Evolutionary conservation across 2,329 filamentous ascomycete species (phyloP), one percentile per base, ranked within the genome.

Genomic region (Drechslerella stenobrocha): DNA sequence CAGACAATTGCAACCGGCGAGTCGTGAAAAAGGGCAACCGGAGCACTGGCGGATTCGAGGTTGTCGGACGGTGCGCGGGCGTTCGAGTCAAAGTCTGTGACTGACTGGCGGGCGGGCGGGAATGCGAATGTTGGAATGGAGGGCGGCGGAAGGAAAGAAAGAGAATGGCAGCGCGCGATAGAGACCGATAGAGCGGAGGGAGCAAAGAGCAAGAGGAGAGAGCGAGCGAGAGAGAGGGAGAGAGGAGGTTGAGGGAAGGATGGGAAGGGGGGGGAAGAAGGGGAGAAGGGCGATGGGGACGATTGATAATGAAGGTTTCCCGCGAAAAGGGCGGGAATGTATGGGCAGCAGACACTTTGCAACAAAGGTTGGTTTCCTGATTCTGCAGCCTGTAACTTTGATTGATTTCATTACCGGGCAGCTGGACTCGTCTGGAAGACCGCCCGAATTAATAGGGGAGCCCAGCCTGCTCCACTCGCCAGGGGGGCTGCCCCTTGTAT

Each of bases 231-330:
- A 47, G 23, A 4, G 28, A 26, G 22, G 4, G 15, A 18, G 44
- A 2, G 20, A 6, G 26, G 22, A 26, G 44, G 8, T 9, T 8
- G 45, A 44, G 18, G 40, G 48, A 11, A 35, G 20, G 32, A 45
- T 2, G 35, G 55, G 26, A 35, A 15, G 32, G 32, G 34, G 13
- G 22, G 30, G 58, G 15, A 35, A 35, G 55, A 51, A 46, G 35
- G 42, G 47, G 47, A 23, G 9, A 34, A 45, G 42, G 44, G 23
- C 45, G 32, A 34, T 32, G 42, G 23, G 60, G 52, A 52, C 52
- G 52, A 56, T 45, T 63, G 51, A 57, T 56, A 57, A 48, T 47
- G n/a, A 30, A 2, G 18, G 22, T 32, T 11, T 45, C 18, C 28
- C 28, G n/a, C n/a, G 11, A 30, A 30, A 30, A 30, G 28, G 28